Conservation (phyloP, 1,284 basidiomycete genomes). For the Ceratorhiza oryzae-sativae region DNA sequence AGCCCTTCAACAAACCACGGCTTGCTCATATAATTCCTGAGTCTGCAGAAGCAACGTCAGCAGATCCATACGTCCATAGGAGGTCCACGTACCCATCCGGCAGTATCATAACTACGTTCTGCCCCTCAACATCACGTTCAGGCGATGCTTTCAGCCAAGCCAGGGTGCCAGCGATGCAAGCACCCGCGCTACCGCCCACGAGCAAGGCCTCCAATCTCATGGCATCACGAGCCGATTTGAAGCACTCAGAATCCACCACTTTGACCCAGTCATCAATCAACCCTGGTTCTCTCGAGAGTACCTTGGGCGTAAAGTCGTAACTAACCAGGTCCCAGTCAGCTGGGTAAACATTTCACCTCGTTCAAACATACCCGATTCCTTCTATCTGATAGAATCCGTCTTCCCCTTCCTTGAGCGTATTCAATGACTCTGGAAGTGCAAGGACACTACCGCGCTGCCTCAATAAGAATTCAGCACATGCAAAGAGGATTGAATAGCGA, state of each 20-base stretch:
- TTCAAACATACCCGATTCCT: conserved; percentile 75
- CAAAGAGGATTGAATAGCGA: neutral
- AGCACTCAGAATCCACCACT: conserved; percentile 82
- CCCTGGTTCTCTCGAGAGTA: conserved; percentile 64
- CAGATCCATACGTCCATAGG: neutral
- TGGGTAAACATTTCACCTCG: neutral
- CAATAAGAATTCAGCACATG: conserved; percentile 30
- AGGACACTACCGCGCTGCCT: conserved; percentile 84
- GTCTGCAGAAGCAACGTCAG: conserved; percentile 54
- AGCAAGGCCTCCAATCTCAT: conserved; percentile 90
- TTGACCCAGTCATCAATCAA: conserved; percentile 85
- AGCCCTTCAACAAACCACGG: conserved; percentile 74
- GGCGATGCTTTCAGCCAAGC: conserved; percentile 75
- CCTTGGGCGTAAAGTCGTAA: conserved; percentile 89
- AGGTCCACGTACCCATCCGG: conserved; percentile 81
- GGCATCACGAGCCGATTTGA: conserved; percentile 75
- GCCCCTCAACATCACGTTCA: conserved; percentile 70
- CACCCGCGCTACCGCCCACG: conserved; percentile 92
- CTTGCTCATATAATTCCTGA: conserved; percentile 97
- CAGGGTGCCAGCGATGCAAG: conserved; percentile 79
- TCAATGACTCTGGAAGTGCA: conserved; percentile 72
- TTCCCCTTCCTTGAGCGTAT: conserved; percentile 58
- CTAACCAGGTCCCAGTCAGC: conserved; percentile 44
- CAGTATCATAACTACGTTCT: conserved; percentile 89
- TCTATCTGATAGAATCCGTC: conserved; percentile 82